Evolutionary conservation across 257 asterid genomes (phyloP).

Genomic region (Knoxia roxburghii): DNA sequence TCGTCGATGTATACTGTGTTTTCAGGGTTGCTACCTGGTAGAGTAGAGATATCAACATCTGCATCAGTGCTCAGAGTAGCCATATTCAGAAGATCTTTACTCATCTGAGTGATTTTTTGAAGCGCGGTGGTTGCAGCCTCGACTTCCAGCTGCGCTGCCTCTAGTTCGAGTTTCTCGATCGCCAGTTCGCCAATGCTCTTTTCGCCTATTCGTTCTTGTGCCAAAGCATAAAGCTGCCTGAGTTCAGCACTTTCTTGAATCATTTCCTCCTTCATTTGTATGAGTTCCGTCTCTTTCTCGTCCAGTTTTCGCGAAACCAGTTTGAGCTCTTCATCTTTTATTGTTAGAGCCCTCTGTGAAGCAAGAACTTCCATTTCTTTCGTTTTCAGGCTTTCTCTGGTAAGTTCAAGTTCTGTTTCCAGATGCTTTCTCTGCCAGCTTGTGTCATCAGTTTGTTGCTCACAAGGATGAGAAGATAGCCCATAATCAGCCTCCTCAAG

Average conservation of each 20-base stretch:
- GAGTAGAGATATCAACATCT: conserved; percentile 22
- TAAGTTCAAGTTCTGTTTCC: conserved; percentile 51
- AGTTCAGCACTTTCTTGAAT: conserved; percentile 37
- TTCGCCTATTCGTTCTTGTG: conserved; percentile 49
- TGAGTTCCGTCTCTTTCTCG: conserved; percentile 53
- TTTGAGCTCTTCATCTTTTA: conserved; percentile 64
- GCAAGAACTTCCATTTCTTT: conserved; percentile 68
- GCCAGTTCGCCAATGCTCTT: conserved; percentile 56
- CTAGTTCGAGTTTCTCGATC: conserved; percentile 62
- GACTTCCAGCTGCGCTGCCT: conserved; percentile 66
- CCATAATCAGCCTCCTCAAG: conserved; percentile 18
- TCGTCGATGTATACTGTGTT: conserved; percentile 2
- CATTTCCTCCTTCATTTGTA: conserved; percentile 42
- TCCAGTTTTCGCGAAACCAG: conserved; percentile 37
- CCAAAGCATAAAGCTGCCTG: conserved; percentile 44
- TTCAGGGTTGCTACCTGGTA: conserved; percentile 13
- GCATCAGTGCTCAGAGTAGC: conserved; percentile 32
- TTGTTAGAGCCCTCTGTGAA: conserved; percentile 46
- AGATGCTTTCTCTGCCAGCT: conserved; percentile 50
- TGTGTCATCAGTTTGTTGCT: conserved; percentile 23
- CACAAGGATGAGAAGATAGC: conserved; percentile 17
- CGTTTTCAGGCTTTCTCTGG: conserved; percentile 51
- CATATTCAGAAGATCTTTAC: conserved; percentile 49
- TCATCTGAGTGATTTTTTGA: conserved; percentile 59
- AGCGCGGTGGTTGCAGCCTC: conserved; percentile 76